These are phyloP conservation scores for Selaginella moellendorffii DNA, from an alignment of 75 land plant genomes.

Conservation along the genomic window DNA sequence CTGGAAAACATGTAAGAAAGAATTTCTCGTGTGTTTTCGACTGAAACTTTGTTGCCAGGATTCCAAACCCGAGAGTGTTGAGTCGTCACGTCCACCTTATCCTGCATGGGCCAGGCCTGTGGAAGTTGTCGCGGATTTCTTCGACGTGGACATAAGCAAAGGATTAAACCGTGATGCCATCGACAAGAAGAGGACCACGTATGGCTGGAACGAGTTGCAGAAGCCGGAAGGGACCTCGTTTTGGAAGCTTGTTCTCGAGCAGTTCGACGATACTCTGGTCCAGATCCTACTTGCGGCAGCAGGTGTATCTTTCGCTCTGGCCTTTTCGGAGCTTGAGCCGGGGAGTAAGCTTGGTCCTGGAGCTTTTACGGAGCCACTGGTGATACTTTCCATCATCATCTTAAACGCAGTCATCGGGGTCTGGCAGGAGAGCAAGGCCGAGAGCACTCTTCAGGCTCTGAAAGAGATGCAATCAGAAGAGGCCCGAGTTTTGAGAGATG, in stretches of 20 bases:
- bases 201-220: conserved; percentile 66
- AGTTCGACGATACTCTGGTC: conserved; percentile 78
- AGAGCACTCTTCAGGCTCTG: conserved; percentile 61
- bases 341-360: conserved; percentile 31
- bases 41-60: neutral
- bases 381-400: conserved; percentile 58
- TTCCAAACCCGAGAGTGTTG: neutral
- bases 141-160: conserved; percentile 14
- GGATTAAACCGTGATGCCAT: conserved; percentile 38
- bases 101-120: conserved; percentile 58
- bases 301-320: conserved; percentile 58
- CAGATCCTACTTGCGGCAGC: conserved; percentile 70
- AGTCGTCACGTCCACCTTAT: conserved; percentile 2
- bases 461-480: conserved; percentile 70
- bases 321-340: conserved; percentile 39
- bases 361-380: conserved; percentile 67
- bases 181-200: conserved; percentile 16
- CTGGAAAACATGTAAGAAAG: neutral
- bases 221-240: conserved; percentile 48
- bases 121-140: conserved; percentile 31
- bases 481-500: conserved; percentile 46
- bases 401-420: conserved; percentile 72
- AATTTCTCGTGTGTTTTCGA: neutral
- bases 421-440: conserved; percentile 91
- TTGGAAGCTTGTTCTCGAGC: conserved; percentile 48